Percentiles rank a stretch among this genome's conserved stretches.
Conservation (phyloP, 192 early-diverging fungal species). For the Backusella australiensis region DNA sequence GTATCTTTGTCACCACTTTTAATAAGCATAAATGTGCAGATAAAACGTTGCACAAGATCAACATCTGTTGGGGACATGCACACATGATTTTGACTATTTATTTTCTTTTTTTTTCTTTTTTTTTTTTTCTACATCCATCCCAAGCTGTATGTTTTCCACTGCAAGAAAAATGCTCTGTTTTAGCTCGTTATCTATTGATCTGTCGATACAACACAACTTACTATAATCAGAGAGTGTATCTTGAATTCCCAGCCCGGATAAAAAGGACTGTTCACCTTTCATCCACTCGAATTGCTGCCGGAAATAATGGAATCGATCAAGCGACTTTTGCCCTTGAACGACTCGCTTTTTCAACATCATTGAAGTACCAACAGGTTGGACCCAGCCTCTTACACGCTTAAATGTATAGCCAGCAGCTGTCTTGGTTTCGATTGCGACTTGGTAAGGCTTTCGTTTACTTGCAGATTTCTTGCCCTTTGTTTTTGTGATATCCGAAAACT, state of each 20-base stretch:
- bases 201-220: slow-evolving; percentile 20
- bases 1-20: neutral
- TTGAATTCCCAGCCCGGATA: slow-evolving; percentile 24
- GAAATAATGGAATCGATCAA: slow-evolving; percentile 36
- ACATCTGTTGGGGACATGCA: neutral
- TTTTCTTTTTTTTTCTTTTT: neutral
- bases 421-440: neutral
- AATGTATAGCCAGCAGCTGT: neutral
- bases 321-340: slow-evolving; percentile 23
- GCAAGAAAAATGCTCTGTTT: neutral
- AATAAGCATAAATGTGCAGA: neutral
- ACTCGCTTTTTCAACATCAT: slow-evolving; percentile 52
- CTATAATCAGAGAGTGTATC: slow-evolving; percentile 33
- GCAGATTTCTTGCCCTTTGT: neutral
- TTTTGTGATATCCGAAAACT: neutral
- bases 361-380: slow-evolving; percentile 41
- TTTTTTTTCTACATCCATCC: neutral
- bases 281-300: slow-evolving; percentile 35
- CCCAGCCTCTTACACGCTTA: slow-evolving; percentile 17
- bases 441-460: slow-evolving; percentile 7
- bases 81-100: neutral
- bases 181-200: neutral
- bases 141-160: neutral
- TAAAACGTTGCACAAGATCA: neutral
- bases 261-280: slow-evolving; percentile 31